Percentiles rank a stretch among this genome's conserved stretches.
Conservation (phyloP, 768 basidiomycete genomes). For the Boletellus ananiceps region DNA sequence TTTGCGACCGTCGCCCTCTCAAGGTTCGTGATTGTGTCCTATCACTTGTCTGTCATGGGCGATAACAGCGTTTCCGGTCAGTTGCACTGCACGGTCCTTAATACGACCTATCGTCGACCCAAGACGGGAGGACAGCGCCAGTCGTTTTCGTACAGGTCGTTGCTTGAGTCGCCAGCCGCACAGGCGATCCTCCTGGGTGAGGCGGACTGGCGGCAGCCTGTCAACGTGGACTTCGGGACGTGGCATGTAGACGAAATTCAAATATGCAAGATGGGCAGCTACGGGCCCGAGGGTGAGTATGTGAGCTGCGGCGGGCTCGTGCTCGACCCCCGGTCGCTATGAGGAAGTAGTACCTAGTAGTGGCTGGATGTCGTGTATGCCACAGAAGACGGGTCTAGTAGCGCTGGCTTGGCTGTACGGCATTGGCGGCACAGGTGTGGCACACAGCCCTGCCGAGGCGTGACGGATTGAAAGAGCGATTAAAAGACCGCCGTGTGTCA, state of each 20-base stretch:
- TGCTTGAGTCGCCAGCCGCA: conserved; percentile 30
- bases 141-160: conserved; percentile 40
- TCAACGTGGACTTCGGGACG: conserved; percentile 45
- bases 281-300: conserved; percentile 59
- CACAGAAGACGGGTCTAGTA: neutral
- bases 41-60: neutral
- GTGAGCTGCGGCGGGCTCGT: conserved; percentile 37
- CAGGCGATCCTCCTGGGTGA: conserved; percentile 6
- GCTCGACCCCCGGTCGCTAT: neutral
- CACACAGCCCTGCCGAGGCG: conserved; percentile 17
- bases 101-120: conserved; percentile 43
- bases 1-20: conserved; percentile 45
- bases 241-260: conserved; percentile 56
- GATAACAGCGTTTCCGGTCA: conserved; percentile 12
- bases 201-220: conserved; percentile 17
- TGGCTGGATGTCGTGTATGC: neutral
- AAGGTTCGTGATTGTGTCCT: conserved; percentile 34
- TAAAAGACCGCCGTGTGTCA: conserved; percentile 34
- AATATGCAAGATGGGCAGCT: conserved; percentile 69
- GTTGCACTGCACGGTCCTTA: conserved; percentile 51
- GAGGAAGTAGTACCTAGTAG: neutral
- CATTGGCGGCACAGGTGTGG: conserved; percentile 30
- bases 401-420: conserved; percentile 13
- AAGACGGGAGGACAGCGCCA: conserved; percentile 22
- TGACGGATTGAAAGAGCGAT: conserved; percentile 30